Evolutionary conservation across 179 eudicot genomes (phyloP).

Genomic region (Kewa caespitosa): DNA sequence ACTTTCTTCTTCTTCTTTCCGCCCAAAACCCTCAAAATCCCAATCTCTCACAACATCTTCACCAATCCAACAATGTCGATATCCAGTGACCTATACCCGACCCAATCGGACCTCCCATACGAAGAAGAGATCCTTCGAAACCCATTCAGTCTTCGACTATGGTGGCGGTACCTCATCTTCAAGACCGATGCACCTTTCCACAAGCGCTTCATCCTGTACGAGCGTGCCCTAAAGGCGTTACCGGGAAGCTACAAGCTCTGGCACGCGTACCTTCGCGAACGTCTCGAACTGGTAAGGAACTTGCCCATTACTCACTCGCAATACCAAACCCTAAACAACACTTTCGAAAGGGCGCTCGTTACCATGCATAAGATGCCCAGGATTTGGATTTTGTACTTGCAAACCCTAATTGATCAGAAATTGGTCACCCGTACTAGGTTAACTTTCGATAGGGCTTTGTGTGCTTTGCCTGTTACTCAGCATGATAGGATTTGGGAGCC

Average conservation of each 20-base stretch:
- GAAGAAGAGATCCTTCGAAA: slow-evolving; percentile 81
- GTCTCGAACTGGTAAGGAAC: slow-evolving; percentile 62
- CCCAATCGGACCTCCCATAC: slow-evolving; percentile 55
- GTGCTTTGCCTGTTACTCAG: slow-evolving; percentile 90
- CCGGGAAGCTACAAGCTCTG: slow-evolving; percentile 96
- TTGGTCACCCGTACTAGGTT: slow-evolving; percentile 57
- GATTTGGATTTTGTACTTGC: slow-evolving; percentile 84
- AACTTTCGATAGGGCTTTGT: slow-evolving; percentile 74
- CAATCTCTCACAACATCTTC: too few relatives aligned
- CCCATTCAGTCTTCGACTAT: slow-evolving; percentile 71
- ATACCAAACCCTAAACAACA: slow-evolving; percentile 68
- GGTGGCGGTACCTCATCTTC: slow-evolving; percentile 92
- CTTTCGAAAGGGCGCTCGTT: slow-evolving; percentile 83
- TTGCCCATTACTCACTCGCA: slow-evolving; percentile 61
- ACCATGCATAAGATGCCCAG: slow-evolving; percentile 98
- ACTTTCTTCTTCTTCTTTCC: neutral
- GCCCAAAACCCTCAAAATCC: neutral
- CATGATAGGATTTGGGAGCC: slow-evolving; percentile 84
- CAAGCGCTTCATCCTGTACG: slow-evolving; percentile 67
- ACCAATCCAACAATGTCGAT: slow-evolving; percentile 35
- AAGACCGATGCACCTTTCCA: slow-evolving; percentile 51
- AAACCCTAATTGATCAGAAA: slow-evolving; percentile 57
- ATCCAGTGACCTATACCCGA: slow-evolving; percentile 52
- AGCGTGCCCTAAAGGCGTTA: slow-evolving; percentile 73
- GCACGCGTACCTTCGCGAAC: slow-evolving; percentile 88